Percentiles rank a stretch among this genome's conserved stretches.
phyloP scores from a whole-genome alignment of 495 filamentous ascomycete genomes.

The Chaetomidium leptoderma region DNA sequence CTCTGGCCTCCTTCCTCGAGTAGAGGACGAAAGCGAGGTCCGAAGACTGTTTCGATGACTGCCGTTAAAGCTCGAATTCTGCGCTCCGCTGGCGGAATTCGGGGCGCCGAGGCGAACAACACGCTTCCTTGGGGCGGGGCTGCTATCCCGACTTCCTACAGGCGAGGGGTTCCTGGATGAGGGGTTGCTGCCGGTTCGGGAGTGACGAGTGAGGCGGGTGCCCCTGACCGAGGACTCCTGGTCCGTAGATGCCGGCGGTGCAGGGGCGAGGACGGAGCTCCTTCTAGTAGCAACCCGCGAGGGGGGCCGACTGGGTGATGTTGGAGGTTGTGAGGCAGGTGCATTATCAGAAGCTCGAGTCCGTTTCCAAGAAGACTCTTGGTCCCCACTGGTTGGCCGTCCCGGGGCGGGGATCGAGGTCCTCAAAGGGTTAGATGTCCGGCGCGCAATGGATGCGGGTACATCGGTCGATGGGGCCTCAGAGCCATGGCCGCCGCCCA shows the following conservation, averaged over 20 bases:
- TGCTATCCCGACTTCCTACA: conserved; percentile 14
- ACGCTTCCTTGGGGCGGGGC: conserved; percentile 40
- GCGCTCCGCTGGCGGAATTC: conserved; percentile 25
- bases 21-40: conserved; percentile 36
- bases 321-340: not conserved
- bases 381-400: not conserved
- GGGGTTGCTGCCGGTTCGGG: not conserved
- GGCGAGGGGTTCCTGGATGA: not conserved
- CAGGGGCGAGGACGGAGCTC: conserved; percentile 1
- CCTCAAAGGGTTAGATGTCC: conserved; percentile 38
- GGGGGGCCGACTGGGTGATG: not conserved
- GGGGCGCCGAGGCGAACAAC: conserved; percentile 58
- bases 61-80: conserved; percentile 22
- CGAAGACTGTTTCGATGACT: conserved; percentile 34
- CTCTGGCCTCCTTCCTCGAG: conserved; percentile 34
- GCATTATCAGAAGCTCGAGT: not conserved
- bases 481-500: conserved; percentile 56
- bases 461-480: conserved; percentile 12
- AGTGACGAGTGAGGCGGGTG: not conserved
- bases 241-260: not conserved
- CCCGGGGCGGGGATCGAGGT: conserved; percentile 1
- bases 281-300: not conserved
- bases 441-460: not conserved
- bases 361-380: conserved; percentile 2
- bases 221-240: not conserved